Conservation (phyloP, 1,284 basidiomycete genomes). For the Cystobasidiaceae sp. region DNA sequence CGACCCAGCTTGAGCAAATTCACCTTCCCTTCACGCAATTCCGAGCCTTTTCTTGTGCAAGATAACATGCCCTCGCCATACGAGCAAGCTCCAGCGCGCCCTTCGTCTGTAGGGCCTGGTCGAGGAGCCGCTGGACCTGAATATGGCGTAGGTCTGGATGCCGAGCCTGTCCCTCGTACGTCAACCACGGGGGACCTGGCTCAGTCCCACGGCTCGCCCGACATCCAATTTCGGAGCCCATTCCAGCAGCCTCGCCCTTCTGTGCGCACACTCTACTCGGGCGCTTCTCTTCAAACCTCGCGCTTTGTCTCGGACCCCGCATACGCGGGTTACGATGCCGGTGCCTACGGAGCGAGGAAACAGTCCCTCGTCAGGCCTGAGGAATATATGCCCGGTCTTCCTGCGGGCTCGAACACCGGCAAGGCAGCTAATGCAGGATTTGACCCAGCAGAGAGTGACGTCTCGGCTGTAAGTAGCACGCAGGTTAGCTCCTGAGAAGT, state of each 20-base stretch:
- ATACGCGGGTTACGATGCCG: not conserved
- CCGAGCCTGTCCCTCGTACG: not conserved
- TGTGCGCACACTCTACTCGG: slow-evolving; percentile 7
- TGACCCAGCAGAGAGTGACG: slow-evolving; percentile 7
- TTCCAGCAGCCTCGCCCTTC: slow-evolving; percentile 8
- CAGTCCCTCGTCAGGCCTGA: slow-evolving; percentile 29
- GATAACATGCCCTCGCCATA: no score
- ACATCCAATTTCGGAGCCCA: slow-evolving; percentile 14
- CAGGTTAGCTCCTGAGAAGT: no score
- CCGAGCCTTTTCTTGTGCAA: not conserved
- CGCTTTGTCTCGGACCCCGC: slow-evolving; percentile 4
- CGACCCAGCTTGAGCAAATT: slow-evolving; percentile 15
- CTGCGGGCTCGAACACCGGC: not conserved
- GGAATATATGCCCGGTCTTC: slow-evolving; percentile 31
- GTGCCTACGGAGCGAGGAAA: slow-evolving; percentile 10
- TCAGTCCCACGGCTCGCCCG: no score
- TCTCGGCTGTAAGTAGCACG: slow-evolving; percentile 2
- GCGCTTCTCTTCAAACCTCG: not conserved
- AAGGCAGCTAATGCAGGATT: slow-evolving; percentile 21
- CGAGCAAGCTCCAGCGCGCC: no score
- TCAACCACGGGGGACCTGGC: slow-evolving; percentile 4
- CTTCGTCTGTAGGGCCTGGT: no score
- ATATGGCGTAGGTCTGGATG: no score
- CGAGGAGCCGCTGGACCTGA: no score
- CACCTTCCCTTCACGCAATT: not conserved